Evolutionary conservation across 2,329 filamentous ascomycete species (phyloP).

Genomic region (Trichoderma koningii): DNA sequence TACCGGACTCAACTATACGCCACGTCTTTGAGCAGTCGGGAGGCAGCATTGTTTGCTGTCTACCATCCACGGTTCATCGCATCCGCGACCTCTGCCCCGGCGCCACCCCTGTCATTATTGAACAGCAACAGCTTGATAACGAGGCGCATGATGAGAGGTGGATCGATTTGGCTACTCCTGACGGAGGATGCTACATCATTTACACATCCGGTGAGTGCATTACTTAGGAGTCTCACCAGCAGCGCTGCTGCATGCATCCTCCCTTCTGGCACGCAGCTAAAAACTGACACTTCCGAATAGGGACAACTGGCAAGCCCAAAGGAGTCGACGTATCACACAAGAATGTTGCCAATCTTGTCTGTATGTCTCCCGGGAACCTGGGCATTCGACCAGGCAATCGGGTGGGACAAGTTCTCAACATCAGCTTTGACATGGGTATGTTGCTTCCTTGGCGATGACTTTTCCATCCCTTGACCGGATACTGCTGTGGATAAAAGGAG

Average conservation of each 20-base stretch:
- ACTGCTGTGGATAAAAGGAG: slow-evolving; percentile 11
- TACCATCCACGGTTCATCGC: slow-evolving; percentile 44
- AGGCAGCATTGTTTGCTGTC: slow-evolving; percentile 50
- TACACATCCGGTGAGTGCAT: slow-evolving; percentile 54
- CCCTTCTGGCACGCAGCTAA: slow-evolving; percentile 1
- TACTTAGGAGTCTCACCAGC: not conserved
- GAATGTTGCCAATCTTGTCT: slow-evolving; percentile 57
- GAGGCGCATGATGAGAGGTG: slow-evolving; percentile 28
- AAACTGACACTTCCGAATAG: slow-evolving; percentile 31
- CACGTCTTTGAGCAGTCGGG: slow-evolving; percentile 53
- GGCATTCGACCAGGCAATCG: slow-evolving; percentile 52
- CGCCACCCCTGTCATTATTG: slow-evolving; percentile 36
- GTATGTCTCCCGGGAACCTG: slow-evolving; percentile 53
- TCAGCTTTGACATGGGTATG: slow-evolving; percentile 64
- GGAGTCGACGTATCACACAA: slow-evolving; percentile 59
- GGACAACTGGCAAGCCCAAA: slow-evolving; percentile 59
- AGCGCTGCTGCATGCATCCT: slow-evolving; percentile 3
- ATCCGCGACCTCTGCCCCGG: slow-evolving; percentile 35
- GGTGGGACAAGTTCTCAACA: slow-evolving; percentile 58
- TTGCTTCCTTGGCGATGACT: not conserved
- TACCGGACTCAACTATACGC: slow-evolving; percentile 50
- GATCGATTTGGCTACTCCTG: slow-evolving; percentile 41
- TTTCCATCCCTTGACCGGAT: slow-evolving; percentile 19
- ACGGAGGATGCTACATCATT: slow-evolving; percentile 50
- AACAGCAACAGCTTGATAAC: slow-evolving; percentile 30